These are phyloP conservation scores for Phaeotremella fagi DNA, from an alignment of 768 basidiomycete genomes.

Conservation along the genomic window DNA sequence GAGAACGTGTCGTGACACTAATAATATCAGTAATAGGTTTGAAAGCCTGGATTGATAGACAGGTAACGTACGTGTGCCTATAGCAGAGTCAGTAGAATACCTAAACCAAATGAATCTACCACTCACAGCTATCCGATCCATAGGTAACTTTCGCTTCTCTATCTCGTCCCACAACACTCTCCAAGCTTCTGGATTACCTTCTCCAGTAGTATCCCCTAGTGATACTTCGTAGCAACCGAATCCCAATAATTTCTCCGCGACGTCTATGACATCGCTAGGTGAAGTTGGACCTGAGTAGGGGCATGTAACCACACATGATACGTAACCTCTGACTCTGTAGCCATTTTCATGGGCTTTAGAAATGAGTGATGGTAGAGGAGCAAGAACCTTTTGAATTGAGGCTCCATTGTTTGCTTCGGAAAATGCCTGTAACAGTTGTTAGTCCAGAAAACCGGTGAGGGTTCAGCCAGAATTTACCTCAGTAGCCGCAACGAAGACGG, in stretches of 20 bases:
- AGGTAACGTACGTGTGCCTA: constrained; percentile 19
- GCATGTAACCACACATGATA: constrained; percentile 70
- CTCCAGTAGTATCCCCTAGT: constrained; percentile 86
- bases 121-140: constrained; percentile 66
- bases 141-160: constrained; percentile 56
- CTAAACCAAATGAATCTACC: not conserved
- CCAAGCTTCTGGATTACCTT: constrained; percentile 69
- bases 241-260: constrained; percentile 65
- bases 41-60: not conserved
- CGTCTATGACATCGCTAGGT: constrained; percentile 60
- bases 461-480: constrained; percentile 52
- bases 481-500: constrained; percentile 83
- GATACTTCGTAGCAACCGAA: constrained; percentile 91
- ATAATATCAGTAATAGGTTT: constrained; percentile 8
- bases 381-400: constrained; percentile 65
- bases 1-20: constrained; percentile 44
- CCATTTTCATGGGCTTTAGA: constrained; percentile 61
- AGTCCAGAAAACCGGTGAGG: constrained; percentile 48
- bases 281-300: constrained; percentile 80
- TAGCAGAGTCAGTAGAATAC: constrained; percentile 1
- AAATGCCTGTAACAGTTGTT: constrained; percentile 52
- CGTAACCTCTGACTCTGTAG: constrained; percentile 66
- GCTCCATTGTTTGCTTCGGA: constrained; percentile 78
- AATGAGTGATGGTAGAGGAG: constrained; percentile 61
- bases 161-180: constrained; percentile 67